Evolutionary conservation across 805 yeast genomes (phyloP), one percentile per base, ranked within the genome.

Genomic region (Pichia cabralensis): DNA sequence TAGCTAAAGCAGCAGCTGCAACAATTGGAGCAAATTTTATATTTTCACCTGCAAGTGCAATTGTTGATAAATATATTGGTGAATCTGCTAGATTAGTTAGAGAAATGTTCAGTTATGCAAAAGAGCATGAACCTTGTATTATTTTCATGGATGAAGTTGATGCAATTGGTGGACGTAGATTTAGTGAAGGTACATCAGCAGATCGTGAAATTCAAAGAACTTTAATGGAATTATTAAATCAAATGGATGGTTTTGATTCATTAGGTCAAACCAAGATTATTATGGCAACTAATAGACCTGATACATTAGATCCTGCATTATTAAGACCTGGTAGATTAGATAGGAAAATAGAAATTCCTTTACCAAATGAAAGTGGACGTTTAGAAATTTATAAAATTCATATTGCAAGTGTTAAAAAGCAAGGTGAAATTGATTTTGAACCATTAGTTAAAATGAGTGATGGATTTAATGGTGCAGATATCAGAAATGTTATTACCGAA

Each of bases 281-380:
- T 52, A 89, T 89, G 98, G 98, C 98, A 22, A 89, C 98, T n/a
- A 89, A 89, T 61, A 76, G 98, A 63, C 98, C 98, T 9, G 98
- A 89, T 56, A 92, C 97, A 10, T 69, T 89, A 45, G 98, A 89
- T 60, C 98, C 98, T 11, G 98, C 98, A 4, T 69, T 89, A 48
- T 70, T 89, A 49, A 82, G 98, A 67, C 96, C 98, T 2, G 98
- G 98, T 47, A 78, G 98, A 65, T 74, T 89, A 56, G 98, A 89
- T 62, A 75, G 97, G 56, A 89, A 89, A 60, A 84, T 89, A 50
- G 98, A 89, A 63, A 92, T 89, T 45, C 84, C 92, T 24, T 68
- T 89, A 54, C 97, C 98, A 13, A 89, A 89, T 56, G 98, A 89
- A 62, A 92, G 81, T 28, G 97, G 97, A 28, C 74, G 98, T 52